These are phyloP conservation scores for Solanum dulcamara DNA, from an alignment of 257 asterid genomes.

Conservation along the genomic window DNA sequence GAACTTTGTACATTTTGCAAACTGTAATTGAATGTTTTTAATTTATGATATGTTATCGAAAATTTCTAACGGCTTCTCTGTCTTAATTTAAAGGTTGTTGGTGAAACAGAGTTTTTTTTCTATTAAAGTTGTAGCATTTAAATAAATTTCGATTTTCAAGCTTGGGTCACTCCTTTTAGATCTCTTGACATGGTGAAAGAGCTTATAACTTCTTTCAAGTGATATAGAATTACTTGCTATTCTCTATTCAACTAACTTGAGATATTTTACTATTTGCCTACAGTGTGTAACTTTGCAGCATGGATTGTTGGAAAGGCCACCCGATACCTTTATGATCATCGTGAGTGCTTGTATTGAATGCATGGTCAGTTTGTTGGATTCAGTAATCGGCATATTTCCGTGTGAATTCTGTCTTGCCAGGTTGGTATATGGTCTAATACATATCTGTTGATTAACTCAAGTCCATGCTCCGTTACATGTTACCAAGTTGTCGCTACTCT, in stretches of 20 bases:
- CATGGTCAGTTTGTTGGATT: background rate
- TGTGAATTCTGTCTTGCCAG: background rate
- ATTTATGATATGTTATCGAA: background rate
- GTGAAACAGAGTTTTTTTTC: background rate
- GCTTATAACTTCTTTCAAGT: background rate
- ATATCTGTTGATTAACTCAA: background rate
- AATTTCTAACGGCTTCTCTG: background rate
- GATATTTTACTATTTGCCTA: background rate
- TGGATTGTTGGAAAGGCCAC: background rate
- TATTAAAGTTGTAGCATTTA: background rate
- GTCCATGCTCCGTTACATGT: background rate
- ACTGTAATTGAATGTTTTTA: background rate
- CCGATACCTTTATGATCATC: background rate
- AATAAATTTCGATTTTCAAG: background rate
- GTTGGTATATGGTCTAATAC: background rate
- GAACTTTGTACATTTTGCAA: background rate
- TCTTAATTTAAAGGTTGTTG: background rate
- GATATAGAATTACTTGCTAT: background rate
- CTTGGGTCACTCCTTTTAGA: background rate
- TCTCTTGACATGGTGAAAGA: background rate
- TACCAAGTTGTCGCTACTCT: background rate
- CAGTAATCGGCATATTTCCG: background rate
- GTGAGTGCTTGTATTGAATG: background rate
- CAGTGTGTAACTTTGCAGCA: background rate
- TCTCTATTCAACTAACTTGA: background rate